Percentiles rank a stretch among this genome's conserved stretches.
Conservation (phyloP, 208 protist genomes). For the Acanthamoeba royreba region DNA sequence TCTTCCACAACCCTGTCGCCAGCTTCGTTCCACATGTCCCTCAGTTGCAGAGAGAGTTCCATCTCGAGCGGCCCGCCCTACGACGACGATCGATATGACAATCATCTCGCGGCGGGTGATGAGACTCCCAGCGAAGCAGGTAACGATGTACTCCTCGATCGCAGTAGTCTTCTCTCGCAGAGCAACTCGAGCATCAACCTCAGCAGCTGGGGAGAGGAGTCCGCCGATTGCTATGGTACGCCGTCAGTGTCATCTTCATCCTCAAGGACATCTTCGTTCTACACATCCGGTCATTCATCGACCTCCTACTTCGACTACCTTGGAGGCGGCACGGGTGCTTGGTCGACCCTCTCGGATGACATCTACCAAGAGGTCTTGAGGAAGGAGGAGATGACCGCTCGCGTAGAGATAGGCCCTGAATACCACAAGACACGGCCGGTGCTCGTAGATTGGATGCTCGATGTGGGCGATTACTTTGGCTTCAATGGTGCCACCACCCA, state of each 20-base stretch:
- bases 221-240: neutral
- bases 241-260: neutral
- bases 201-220: neutral
- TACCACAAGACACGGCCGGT: conserved; percentile 9
- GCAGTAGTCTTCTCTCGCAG: neutral
- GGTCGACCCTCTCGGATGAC: neutral
- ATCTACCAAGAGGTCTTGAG: neutral
- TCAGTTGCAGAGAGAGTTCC: neutral
- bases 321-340: no score
- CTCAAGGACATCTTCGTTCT: neutral
- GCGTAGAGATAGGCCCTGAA: neutral
- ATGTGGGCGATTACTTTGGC: conserved; percentile 12
- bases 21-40: neutral
- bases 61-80: neutral
- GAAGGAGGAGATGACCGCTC: neutral
- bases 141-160: no score
- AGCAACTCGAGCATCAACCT: no score
- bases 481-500: neutral
- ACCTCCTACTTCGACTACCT: no score
- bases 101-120: neutral
- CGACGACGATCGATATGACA: neutral
- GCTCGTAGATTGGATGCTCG: neutral
- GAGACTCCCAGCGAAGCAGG: neutral
- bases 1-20: neutral
- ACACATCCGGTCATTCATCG: neutral